A percentile compares a stretch with the other conserved stretches of the same genome.
Conservation (phyloP, 2,329 filamentous ascomycete genomes). For the Parastagonospora avenae region DNA sequence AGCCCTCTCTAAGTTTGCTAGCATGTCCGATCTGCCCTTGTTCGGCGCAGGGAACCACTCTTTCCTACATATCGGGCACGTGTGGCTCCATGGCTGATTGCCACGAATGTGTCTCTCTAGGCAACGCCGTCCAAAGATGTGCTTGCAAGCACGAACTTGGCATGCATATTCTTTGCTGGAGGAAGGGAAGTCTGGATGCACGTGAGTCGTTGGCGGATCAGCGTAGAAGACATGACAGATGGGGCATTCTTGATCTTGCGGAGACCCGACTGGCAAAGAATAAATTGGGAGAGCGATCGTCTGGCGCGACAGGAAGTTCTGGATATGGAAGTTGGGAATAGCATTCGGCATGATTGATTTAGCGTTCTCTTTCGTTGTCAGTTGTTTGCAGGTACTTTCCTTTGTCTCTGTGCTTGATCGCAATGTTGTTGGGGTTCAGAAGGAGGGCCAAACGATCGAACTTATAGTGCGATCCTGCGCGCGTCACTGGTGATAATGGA, state of each 20-base stretch:
- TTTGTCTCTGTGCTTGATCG: too few species aligned
- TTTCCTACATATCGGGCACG: constrained; percentile 25
- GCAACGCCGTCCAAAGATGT: constrained; percentile 26
- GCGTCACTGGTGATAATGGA: too few species aligned
- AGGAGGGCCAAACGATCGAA: too few species aligned
- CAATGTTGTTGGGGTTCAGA: too few species aligned
- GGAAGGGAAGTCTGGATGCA: constrained; percentile 21
- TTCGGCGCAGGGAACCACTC: constrained; percentile 25
- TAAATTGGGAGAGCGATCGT: constrained; percentile 15
- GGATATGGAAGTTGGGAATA: constrained; percentile 16
- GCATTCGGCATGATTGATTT: constrained; percentile 13
- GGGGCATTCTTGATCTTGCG: constrained; percentile 11
- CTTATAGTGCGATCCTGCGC: too few species aligned
- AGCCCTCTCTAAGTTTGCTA: constrained; percentile 9
- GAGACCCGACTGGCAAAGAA: constrained; percentile 4
- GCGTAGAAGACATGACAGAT: constrained; percentile 21
- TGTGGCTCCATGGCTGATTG: constrained; percentile 26
- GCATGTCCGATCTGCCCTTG: constrained; percentile 9
- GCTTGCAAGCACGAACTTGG: constrained; percentile 16
- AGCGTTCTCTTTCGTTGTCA: not conserved
- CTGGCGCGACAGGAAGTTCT: constrained; percentile 24
- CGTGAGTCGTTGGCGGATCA: constrained; percentile 16
- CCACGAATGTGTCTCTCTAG: constrained; percentile 23
- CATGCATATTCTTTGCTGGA: constrained; percentile 22
- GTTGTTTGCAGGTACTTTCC: not conserved